Percentiles rank a stretch among this genome's conserved stretches.
phyloP scores from a whole-genome alignment of 495 filamentous ascomycete genomes.

The Aspergillus egyptiacus region DNA sequence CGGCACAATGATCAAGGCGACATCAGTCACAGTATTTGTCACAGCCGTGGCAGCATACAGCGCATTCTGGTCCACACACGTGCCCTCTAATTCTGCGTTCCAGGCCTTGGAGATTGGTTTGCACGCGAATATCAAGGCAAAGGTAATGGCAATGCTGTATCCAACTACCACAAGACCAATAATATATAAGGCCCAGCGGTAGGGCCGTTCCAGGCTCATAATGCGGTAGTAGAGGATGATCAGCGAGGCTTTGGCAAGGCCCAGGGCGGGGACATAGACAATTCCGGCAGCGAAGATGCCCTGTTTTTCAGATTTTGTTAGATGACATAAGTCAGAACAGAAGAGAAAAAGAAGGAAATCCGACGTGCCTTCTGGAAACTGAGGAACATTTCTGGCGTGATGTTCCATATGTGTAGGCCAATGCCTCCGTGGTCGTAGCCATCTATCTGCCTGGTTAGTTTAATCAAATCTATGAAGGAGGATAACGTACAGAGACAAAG shows the following conservation, averaged over 20 bases:
- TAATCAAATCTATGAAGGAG: not conserved
- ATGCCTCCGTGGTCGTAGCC: constrained; percentile 6
- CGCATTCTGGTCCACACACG: constrained; percentile 24
- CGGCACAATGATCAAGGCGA: constrained; percentile 30
- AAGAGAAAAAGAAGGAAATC: not conserved
- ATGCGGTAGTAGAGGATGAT: constrained; percentile 28
- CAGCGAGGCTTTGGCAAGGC: constrained; percentile 29
- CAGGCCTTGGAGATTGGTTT: constrained; percentile 30
- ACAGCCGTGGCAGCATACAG: constrained; percentile 33
- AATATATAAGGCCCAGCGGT: constrained; percentile 16
- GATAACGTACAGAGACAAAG: constrained; percentile 19
- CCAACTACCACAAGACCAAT: constrained; percentile 21
- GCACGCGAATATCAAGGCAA: constrained; percentile 36
- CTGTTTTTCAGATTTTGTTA: constrained; percentile 4
- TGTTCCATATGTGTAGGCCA: constrained; percentile 9
- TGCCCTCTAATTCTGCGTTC: constrained; percentile 16
- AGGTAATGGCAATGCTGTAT: constrained; percentile 25
- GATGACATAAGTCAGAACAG: too few species aligned
- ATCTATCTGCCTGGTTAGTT: constrained; percentile 9
- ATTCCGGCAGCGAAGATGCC: constrained; percentile 21
- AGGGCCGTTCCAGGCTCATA: constrained; percentile 17
- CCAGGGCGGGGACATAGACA: constrained; percentile 29
- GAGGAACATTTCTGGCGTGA: not conserved
- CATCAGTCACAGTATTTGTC: constrained; percentile 35
- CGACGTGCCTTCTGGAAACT: not conserved